A percentile compares a stretch with the other conserved stretches of the same genome.
These are phyloP conservation scores for Luzula sylvatica DNA, from an alignment of 176 grass and related monocot genomes.

Conservation along the genomic window DNA sequence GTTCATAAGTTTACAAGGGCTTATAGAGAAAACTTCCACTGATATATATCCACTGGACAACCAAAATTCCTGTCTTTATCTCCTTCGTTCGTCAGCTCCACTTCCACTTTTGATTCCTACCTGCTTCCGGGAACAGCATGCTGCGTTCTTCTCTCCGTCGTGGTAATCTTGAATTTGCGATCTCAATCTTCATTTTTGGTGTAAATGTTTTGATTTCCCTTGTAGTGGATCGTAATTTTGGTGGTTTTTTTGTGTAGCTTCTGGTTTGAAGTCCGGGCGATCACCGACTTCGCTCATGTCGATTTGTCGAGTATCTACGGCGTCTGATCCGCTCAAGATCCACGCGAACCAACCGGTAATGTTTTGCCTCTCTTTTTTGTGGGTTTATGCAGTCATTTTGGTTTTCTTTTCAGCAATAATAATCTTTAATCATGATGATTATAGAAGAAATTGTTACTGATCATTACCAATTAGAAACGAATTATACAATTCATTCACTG, in stretches of 20 bases:
- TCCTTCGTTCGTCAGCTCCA: background rate
- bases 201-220: background rate
- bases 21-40: too few species aligned
- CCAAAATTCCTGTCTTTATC: background rate
- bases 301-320: conserved; percentile 40
- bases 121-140: conserved; percentile 3
- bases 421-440: background rate
- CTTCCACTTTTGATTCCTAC: background rate
- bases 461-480: background rate
- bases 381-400: background rate
- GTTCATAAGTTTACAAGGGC: too few species aligned
- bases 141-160: conserved; percentile 29
- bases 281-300: conserved; percentile 23
- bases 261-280: conserved; percentile 38
- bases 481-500: too few species aligned
- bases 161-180: conserved; percentile 4
- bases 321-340: conserved; percentile 31
- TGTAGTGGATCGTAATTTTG: background rate
- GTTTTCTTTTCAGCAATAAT: too few species aligned
- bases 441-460: background rate
- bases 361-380: background rate
- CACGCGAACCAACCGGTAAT: conserved; percentile 17
- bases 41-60: too few species aligned
- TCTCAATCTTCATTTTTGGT: background rate
- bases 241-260: conserved; percentile 27